Evolutionary conservation across 345 rosid species (phyloP).

Genomic region (Citrus inodora): DNA sequence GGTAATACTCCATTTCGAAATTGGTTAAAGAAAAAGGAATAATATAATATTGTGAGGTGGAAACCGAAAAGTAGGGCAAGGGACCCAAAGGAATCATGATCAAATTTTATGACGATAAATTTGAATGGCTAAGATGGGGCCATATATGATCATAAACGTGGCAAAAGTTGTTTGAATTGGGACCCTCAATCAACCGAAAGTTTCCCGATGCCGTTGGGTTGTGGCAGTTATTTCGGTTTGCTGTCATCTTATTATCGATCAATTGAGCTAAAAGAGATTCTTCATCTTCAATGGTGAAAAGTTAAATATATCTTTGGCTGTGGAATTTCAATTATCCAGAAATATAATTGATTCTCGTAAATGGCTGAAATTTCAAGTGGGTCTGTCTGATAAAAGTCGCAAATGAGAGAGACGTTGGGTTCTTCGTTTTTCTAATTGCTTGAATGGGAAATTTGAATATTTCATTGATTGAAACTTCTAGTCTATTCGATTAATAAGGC

Average conservation of each 20-base stretch:
- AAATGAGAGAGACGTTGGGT: too few relatives aligned
- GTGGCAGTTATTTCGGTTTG: constrained; percentile 41
- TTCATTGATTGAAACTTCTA: too few relatives aligned
- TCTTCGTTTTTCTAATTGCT: too few relatives aligned
- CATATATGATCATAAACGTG: not conserved
- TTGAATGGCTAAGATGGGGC: not conserved
- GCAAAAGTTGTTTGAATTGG: not conserved
- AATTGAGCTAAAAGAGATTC: too few relatives aligned
- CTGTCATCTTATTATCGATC: not conserved
- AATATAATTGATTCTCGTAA: too few relatives aligned
- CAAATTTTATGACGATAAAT: not conserved
- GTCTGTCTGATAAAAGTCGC: too few relatives aligned
- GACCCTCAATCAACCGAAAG: constrained; percentile 18
- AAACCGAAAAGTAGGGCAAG: not conserved
- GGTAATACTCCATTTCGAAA: not conserved
- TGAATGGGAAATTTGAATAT: too few relatives aligned
- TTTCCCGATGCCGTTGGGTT: constrained; percentile 1
- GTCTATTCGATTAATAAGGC: too few relatives aligned
- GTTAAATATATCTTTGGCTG: too few relatives aligned
- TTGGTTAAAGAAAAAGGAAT: not conserved
- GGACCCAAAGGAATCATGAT: not conserved
- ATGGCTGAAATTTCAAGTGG: too few relatives aligned
- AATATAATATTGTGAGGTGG: not conserved
- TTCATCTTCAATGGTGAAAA: too few relatives aligned
- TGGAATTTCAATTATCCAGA: too few relatives aligned